A percentile compares a stretch with the other conserved stretches of the same genome.
Evolutionary conservation across 2,329 filamentous ascomycete genomes (phyloP).

Genomic region (Cercospora sp.): DNA sequence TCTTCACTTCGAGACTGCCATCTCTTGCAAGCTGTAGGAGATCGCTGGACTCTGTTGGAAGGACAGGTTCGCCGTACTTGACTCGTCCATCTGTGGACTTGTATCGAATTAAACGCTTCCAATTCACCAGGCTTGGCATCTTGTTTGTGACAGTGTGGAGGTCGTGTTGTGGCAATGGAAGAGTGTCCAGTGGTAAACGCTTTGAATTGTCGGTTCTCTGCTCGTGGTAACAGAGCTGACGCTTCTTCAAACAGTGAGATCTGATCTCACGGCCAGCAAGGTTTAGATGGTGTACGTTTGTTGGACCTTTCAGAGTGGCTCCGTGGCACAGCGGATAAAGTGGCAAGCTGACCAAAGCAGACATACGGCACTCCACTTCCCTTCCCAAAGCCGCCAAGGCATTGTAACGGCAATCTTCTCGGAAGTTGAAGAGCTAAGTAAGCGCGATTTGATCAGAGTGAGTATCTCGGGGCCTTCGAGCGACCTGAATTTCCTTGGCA

Average conservation of each 20-base stretch:
- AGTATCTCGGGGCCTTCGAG: background rate
- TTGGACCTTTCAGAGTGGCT: background rate
- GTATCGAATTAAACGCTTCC: slow-evolving; percentile 70
- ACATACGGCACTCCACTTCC: background rate
- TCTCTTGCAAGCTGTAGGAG: slow-evolving; percentile 23
- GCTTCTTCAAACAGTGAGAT: background rate
- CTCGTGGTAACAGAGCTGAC: background rate
- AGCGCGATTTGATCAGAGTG: background rate
- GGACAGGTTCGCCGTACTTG: slow-evolving; percentile 73
- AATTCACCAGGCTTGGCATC: slow-evolving; percentile 4
- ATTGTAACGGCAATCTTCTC: background rate
- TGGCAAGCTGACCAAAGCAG: background rate
- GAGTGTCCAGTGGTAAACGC: background rate
- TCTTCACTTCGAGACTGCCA: slow-evolving; percentile 48
- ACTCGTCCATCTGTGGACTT: slow-evolving; percentile 64
- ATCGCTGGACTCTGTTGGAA: slow-evolving; percentile 30
- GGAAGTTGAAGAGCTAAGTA: background rate
- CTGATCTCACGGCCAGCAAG: background rate
- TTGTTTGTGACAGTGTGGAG: background rate
- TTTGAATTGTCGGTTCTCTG: background rate
- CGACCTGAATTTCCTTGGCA: background rate
- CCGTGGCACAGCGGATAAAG: background rate
- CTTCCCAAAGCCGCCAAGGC: background rate
- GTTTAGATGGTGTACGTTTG: background rate
- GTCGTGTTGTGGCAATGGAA: background rate